Conservation (phyloP, 768 basidiomycete genomes). For the Favolaschia claudopus region DNA sequence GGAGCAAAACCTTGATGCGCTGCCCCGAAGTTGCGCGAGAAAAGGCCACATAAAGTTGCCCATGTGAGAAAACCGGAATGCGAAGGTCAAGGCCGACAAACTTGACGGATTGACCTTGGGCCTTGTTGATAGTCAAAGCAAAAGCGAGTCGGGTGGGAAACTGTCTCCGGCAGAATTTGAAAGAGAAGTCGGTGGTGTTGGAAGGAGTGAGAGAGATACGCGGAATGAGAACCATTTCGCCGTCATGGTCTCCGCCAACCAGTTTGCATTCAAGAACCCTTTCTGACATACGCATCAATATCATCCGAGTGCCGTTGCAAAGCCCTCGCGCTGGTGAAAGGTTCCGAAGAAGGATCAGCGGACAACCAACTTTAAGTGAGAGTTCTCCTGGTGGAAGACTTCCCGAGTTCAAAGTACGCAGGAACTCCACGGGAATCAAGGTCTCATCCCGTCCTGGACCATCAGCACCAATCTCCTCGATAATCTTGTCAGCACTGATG, state of each 20-base stretch:
- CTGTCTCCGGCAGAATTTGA: slow-evolving; percentile 35
- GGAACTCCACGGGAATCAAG: slow-evolving; percentile 39
- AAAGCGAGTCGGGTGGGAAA: slow-evolving; percentile 44
- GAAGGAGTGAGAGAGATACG: slow-evolving; percentile 38
- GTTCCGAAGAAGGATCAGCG: slow-evolving; percentile 43
- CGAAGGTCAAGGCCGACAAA: slow-evolving; percentile 40
- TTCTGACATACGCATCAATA: background rate
- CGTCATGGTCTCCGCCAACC: slow-evolving; percentile 45
- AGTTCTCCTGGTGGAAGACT: slow-evolving; percentile 46
- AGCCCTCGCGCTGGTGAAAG: slow-evolving; percentile 13
- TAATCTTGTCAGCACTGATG: slow-evolving; percentile 12
- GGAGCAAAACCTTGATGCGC: slow-evolving; percentile 30
- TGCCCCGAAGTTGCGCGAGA: slow-evolving; percentile 31
- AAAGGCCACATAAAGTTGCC: slow-evolving; percentile 45
- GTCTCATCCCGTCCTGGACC: background rate
- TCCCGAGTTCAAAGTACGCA: slow-evolving; percentile 38
- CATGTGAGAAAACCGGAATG: slow-evolving; percentile 38
- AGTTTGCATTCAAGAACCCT: slow-evolving; percentile 37
- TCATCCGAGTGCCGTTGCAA: slow-evolving; percentile 7
- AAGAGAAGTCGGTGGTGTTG: slow-evolving; percentile 17
- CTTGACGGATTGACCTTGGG: slow-evolving; percentile 43
- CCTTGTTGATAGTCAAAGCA: slow-evolving; percentile 47
- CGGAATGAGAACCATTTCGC: slow-evolving; percentile 46
- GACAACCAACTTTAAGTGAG: slow-evolving; percentile 37
- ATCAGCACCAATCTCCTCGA: slow-evolving; percentile 4